phyloP scores from a whole-genome alignment of 164 flowering plant genomes.

The Chloranthus sessilifolius region DNA sequence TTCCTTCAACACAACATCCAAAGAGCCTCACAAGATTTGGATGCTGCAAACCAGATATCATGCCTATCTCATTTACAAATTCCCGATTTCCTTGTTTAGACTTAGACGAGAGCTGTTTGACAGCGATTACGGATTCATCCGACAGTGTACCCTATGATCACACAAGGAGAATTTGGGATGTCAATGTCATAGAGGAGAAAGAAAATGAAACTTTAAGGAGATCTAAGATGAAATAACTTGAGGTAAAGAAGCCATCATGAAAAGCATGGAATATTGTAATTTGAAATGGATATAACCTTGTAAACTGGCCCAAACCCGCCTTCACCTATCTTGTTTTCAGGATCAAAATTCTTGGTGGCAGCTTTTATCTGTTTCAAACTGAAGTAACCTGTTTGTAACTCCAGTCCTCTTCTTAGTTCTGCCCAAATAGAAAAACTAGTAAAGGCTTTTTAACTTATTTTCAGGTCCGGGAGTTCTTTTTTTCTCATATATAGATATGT shows the following conservation, averaged over 20 bases:
- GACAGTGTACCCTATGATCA: constrained; percentile 15
- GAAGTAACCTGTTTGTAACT: constrained; percentile 31
- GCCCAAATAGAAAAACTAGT: constrained; percentile 4
- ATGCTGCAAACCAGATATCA: constrained; percentile 55
- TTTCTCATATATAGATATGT: too few relatives aligned
- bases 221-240: too few relatives aligned
- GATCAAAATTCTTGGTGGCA: constrained; percentile 39
- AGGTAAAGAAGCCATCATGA: neutral
- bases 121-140: constrained; percentile 50
- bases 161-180: neutral
- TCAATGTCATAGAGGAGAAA: too few relatives aligned
- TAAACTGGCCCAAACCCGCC: constrained; percentile 63
- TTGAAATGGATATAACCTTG: constrained; percentile 33
- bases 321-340: constrained; percentile 49
- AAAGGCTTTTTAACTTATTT: too few relatives aligned
- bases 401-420: constrained; percentile 31
- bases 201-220: neutral
- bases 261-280: neutral
- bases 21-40: constrained; percentile 52
- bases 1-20: constrained; percentile 53
- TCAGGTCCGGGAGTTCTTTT: too few relatives aligned
- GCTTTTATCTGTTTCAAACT: constrained; percentile 41
- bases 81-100: constrained; percentile 67
- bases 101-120: constrained; percentile 56
- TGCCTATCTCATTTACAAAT: constrained; percentile 58